These are phyloP conservation scores for Psidium friedrichsthalianum DNA, from an alignment of 345 rosid species.

Conservation along the genomic window DNA sequence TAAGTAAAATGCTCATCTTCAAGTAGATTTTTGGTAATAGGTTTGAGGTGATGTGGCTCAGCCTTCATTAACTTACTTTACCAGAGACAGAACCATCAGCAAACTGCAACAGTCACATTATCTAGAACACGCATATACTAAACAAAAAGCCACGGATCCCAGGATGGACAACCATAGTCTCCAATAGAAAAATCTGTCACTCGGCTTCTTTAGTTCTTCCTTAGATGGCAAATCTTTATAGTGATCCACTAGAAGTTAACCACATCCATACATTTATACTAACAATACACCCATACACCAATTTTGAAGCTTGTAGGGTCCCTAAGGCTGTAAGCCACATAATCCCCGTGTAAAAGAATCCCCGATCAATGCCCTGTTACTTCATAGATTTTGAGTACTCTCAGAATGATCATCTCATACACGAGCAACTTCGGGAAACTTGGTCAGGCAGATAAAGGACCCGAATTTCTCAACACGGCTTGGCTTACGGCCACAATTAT, in stretches of 20 bases:
- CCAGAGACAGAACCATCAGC: conserved; percentile 95
- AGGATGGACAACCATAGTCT: conserved; percentile 81
- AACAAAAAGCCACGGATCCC: conserved; percentile 96
- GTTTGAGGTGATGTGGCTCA: conserved; percentile 72
- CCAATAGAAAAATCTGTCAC: conserved; percentile 82
- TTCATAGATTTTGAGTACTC: conserved; percentile 51
- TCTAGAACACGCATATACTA: conserved; percentile 88
- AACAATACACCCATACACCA: conserved; percentile 77
- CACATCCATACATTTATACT: conserved; percentile 64
- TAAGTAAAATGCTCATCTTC: conserved; percentile 83
- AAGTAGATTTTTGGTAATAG: conserved; percentile 54
- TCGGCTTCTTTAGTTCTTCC: conserved; percentile 67
- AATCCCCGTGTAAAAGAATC: conserved; percentile 88
- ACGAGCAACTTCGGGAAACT: conserved; percentile 75
- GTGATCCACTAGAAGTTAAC: conserved; percentile 59
- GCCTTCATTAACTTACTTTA: conserved; percentile 82
- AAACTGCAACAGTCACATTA: conserved; percentile 83
- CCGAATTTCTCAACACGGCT: conserved; percentile 35
- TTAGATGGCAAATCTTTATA: conserved; percentile 49
- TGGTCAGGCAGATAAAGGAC: conserved; percentile 60
- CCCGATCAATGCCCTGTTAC: conserved; percentile 73
- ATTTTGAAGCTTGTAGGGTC: conserved; percentile 74
- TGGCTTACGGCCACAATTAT: conserved; percentile 15
- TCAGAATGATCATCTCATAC: conserved; percentile 74
- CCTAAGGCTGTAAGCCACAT: conserved; percentile 68